Evolutionary conservation across 2,329 filamentous ascomycete species (phyloP).

Genomic region (Monilinia laxa): DNA sequence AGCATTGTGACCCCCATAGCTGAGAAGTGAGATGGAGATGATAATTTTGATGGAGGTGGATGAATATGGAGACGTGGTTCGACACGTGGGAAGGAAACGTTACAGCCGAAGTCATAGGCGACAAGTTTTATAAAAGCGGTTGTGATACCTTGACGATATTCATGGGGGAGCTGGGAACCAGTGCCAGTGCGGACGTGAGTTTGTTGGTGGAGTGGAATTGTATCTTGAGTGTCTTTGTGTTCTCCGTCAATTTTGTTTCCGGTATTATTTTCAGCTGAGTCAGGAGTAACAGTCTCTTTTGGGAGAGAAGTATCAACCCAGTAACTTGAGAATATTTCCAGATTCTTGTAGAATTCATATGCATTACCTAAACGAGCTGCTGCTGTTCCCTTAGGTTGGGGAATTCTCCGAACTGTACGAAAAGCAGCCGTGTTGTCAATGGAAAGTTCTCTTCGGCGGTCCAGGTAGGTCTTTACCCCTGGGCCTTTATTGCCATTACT

Average conservation of each 20-base stretch:
- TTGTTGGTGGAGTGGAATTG: conserved; percentile 28
- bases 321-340: conserved; percentile 58
- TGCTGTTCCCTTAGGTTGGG: conserved; percentile 52
- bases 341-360: conserved; percentile 64
- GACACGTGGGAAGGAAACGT: conserved; percentile 53
- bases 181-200: conserved; percentile 46
- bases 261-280: conserved; percentile 10
- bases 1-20: conserved; percentile 56
- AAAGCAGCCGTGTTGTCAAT: conserved; percentile 59
- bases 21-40: conserved; percentile 53
- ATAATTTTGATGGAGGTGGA: conserved; percentile 37
- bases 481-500: conserved; percentile 56
- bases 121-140: conserved; percentile 63
- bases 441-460: conserved; percentile 58
- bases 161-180: conserved; percentile 57
- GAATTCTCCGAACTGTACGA: conserved; percentile 59
- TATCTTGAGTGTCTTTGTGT: conserved; percentile 25
- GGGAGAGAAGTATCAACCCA: conserved; percentile 60
- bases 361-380: conserved; percentile 59
- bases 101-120: conserved; percentile 66
- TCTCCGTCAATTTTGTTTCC: conserved; percentile 25
- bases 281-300: conserved; percentile 28
- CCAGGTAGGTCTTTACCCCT: conserved; percentile 57
- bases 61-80: conserved; percentile 59
- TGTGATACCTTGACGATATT: conserved; percentile 57